These are phyloP conservation scores for Curvularia verruculosa DNA, from an alignment of 2,329 filamentous ascomycete species.

Conservation along the genomic window DNA sequence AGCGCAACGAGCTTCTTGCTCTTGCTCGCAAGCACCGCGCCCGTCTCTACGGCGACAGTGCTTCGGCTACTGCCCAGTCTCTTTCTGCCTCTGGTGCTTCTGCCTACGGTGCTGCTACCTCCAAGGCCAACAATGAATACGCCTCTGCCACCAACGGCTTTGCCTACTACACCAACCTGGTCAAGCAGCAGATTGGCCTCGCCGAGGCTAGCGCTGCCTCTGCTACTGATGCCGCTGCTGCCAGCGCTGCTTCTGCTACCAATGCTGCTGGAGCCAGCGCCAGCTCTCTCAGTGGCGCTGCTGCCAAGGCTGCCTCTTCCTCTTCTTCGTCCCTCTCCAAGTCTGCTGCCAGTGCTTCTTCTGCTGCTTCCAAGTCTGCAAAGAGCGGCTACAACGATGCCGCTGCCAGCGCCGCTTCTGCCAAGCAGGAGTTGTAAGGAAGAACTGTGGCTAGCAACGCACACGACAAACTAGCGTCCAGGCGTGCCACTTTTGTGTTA, in stretches of 20 bases:
- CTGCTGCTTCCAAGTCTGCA: conserved; percentile 43
- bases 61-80: conserved; percentile 45
- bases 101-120: conserved; percentile 62
- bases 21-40: conserved; percentile 87
- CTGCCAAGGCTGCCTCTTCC: conserved; percentile 39
- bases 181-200: conserved; percentile 55
- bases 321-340: conserved; percentile 45
- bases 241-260: conserved; percentile 30
- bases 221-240: conserved; percentile 61
- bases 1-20: conserved; percentile 85
- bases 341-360: conserved; percentile 42
- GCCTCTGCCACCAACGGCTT: conserved; percentile 61
- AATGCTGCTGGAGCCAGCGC: conserved; percentile 38
- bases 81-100: conserved; percentile 53
- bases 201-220: conserved; percentile 68
- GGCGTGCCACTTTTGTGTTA: conserved; percentile 5
- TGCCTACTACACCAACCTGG: conserved; percentile 50
- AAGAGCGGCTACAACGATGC: conserved; percentile 43
- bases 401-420: conserved; percentile 40
- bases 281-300: conserved; percentile 30
- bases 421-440: conserved; percentile 56
- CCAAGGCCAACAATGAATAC: conserved; percentile 17
- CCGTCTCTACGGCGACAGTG: conserved; percentile 70
- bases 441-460: not conserved
- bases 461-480: conserved; percentile 23